A percentile compares a stretch with the other conserved stretches of the same genome.
These are phyloP conservation scores for Clavispora santaluciae DNA, from an alignment of 805 yeast genomes.

Conservation along the genomic window DNA sequence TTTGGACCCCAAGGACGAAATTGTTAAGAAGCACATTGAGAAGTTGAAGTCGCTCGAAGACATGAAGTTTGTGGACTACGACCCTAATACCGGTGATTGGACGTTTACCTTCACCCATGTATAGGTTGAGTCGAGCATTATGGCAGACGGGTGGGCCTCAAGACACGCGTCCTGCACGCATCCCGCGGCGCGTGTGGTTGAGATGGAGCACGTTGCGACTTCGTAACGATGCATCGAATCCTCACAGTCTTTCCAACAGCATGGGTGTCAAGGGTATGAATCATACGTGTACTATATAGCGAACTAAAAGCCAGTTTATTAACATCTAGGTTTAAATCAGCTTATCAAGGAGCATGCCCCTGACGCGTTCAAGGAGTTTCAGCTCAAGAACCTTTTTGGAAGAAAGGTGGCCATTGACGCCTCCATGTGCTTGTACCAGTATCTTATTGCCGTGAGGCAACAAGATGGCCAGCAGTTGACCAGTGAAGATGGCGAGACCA, in stretches of 20 bases:
- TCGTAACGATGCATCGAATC: background rate
- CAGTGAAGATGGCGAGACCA: slow-evolving; percentile 83
- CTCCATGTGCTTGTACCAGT: slow-evolving; percentile 95
- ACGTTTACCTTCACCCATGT: slow-evolving; percentile 46
- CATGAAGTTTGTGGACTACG: slow-evolving; percentile 69
- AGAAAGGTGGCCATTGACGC: slow-evolving; percentile 97
- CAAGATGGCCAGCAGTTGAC: slow-evolving; percentile 94
- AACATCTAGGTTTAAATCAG: slow-evolving; percentile 65
- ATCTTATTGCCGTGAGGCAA: slow-evolving; percentile 92
- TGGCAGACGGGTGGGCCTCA: background rate
- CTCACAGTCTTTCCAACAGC: background rate
- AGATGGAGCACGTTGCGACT: background rate
- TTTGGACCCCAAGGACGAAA: slow-evolving; percentile 70
- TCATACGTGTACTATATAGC: background rate
- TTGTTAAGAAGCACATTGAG: slow-evolving; percentile 63
- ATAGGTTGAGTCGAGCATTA: background rate
- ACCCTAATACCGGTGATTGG: slow-evolving; percentile 72
- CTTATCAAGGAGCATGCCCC: slow-evolving; percentile 90
- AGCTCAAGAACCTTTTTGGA: slow-evolving; percentile 83
- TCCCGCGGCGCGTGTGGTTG: slow-evolving; percentile 4
- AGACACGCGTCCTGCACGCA: slow-evolving; percentile 10
- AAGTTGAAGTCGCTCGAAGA: slow-evolving; percentile 57
- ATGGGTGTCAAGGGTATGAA: slow-evolving; percentile 19
- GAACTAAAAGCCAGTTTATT: slow-evolving; percentile 1
- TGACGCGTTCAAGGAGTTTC: slow-evolving; percentile 65